Percentiles rank a stretch among this genome's conserved stretches.
phyloP scores from a whole-genome alignment of 345 rosid genomes.

The Barbarea vulgaris region DNA sequence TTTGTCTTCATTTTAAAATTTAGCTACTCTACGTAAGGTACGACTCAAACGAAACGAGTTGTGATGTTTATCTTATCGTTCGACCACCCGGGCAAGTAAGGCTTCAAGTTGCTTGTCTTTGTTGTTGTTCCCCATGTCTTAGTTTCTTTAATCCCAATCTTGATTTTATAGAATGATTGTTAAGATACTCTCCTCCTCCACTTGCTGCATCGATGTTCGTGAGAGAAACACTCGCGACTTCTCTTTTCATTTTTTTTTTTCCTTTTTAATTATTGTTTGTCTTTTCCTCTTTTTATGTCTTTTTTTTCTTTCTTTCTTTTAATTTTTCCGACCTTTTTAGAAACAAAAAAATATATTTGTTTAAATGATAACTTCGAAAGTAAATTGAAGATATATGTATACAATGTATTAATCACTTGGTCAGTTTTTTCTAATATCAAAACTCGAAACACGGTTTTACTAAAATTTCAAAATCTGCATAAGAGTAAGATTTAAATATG shows the following conservation, averaged over 20 bases:
- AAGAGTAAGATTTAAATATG: background rate
- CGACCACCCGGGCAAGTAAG: background rate
- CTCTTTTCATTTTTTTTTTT: background rate
- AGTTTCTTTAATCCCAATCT: slow-evolving; percentile 10
- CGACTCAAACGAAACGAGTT: background rate
- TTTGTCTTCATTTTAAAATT: background rate
- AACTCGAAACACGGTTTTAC: background rate
- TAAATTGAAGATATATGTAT: background rate
- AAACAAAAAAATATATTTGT: background rate
- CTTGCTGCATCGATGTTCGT: background rate
- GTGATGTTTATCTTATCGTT: background rate
- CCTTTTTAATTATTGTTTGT: background rate
- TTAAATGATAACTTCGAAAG: background rate
- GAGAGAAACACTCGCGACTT: background rate
- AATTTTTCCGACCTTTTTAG: background rate
- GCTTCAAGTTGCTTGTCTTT: background rate
- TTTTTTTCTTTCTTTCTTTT: background rate
- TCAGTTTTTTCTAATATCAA: background rate
- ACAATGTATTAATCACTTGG: background rate
- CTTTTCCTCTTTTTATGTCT: background rate
- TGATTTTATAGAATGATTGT: background rate
- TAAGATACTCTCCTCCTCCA: no score
- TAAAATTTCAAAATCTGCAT: background rate
- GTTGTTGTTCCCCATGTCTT: background rate
- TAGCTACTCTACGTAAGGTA: background rate